Evolutionary conservation across 2,329 filamentous ascomycete species (phyloP), one percentile per base, ranked within the genome.

Genomic region (Fusarium secorum): DNA sequence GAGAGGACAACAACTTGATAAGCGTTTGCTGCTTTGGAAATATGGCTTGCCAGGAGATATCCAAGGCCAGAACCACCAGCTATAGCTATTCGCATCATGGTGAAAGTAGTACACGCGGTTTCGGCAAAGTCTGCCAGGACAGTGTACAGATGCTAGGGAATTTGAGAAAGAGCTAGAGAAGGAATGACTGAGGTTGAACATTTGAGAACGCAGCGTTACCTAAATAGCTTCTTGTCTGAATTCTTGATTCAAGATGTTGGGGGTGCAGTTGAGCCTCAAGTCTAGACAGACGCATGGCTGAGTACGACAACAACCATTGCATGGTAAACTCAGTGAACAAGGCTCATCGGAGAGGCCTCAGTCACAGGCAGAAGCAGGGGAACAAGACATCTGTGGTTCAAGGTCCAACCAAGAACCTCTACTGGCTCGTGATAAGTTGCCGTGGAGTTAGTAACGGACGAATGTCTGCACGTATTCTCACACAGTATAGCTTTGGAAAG

Each of bases 1-100:
- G 92, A 93, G 33, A 94, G 81, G n/a, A 94, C 85, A 56, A 94
- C 84, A 46, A 93, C 85, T 54, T 90, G 87, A 78, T 94, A 90
- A 49, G 87, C 88, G 38, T 88, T 91, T 56, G 75, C 75, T 44
- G 81, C 79, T 61, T 88, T 84, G 33, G 87, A 85, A 35, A 94
- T 85, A 74, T 88, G 85, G 61, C 87, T 84, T 46, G 83, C 79
- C 32, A 86, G 77, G 65, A 85, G 71, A 69, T 79, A 80, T 62
- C 84, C 83, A 53, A 86, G 79, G 56, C 83, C 83, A 49, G 81
- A 80, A 59, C 80, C 84, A 39, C 84, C 84, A 57, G 83, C 84
- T 64, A 86, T 81, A 64, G 83, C 84, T 63, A 86, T 84, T 67
- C 84, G 82, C 83, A 85, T 85, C 80, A 83, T 85, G 66, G n/a